Evolutionary conservation across 306 rosid genomes (phyloP).

Genomic region (Acacia acuminata): DNA sequence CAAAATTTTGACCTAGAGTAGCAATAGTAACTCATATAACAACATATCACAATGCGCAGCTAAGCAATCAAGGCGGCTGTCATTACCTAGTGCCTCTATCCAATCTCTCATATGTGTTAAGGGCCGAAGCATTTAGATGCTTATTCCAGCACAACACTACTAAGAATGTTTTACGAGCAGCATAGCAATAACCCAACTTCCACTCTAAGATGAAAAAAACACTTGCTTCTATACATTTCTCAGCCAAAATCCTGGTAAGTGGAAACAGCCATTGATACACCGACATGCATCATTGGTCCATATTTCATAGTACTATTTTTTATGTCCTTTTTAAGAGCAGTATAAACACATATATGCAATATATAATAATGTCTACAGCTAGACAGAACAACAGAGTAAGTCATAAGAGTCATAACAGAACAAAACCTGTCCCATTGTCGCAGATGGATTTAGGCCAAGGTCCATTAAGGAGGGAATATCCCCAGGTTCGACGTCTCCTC

Average conservation of each 20-base stretch:
- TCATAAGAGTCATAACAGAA: background rate
- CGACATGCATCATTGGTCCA: background rate
- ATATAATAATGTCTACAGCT: background rate
- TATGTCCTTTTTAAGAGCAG: background rate
- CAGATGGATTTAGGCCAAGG: slow-evolving; percentile 81
- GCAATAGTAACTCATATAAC: background rate
- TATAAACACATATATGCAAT: background rate
- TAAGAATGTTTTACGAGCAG: background rate
- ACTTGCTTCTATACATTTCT: background rate
- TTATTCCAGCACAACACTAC: background rate
- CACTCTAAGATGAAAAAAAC: background rate
- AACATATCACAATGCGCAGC: background rate
- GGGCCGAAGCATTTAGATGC: slow-evolving; percentile 1
- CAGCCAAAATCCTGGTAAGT: slow-evolving; percentile 10
- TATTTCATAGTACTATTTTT: background rate
- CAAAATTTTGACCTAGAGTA: background rate
- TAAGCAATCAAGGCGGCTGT: background rate
- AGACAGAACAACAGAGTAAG: background rate
- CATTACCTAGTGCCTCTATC: background rate
- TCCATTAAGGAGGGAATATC: slow-evolving; percentile 84
- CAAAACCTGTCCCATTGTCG: slow-evolving; percentile 55
- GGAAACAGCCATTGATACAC: background rate
- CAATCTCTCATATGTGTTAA: background rate
- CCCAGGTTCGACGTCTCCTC: slow-evolving; percentile 92
- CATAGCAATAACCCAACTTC: background rate